phyloP scores from a whole-genome alignment of 495 filamentous ascomycete species.

The Xeromyces bisporus region DNA sequence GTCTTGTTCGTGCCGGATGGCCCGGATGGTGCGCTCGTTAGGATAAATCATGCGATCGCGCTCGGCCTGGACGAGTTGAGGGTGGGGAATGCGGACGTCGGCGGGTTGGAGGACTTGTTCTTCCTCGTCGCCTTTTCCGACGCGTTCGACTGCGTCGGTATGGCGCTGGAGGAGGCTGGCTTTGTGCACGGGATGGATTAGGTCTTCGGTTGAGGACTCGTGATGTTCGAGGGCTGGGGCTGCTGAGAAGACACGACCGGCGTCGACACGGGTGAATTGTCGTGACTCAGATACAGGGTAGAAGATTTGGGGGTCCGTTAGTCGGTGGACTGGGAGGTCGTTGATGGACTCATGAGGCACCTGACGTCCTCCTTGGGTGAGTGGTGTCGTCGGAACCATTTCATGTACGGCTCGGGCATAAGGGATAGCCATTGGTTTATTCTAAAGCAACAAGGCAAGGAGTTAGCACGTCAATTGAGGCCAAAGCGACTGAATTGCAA shows the following conservation, averaged over 20 bases:
- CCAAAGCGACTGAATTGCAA: not conserved
- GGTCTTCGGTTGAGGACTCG: constrained; percentile 5
- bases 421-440: constrained; percentile 55
- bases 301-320: constrained; percentile 73
- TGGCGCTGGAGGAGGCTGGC: constrained; percentile 12
- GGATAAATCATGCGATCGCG: constrained; percentile 14
- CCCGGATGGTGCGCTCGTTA: constrained; percentile 16
- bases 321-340: constrained; percentile 67
- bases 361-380: constrained; percentile 10
- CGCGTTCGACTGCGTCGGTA: constrained; percentile 19
- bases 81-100: constrained; percentile 76
- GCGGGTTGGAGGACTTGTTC: constrained; percentile 53
- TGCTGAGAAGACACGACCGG: constrained; percentile 64
- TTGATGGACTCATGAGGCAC: constrained; percentile 69
- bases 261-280: constrained; percentile 74
- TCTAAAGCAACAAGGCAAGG: no score
- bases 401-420: constrained; percentile 58
- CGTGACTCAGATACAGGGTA: constrained; percentile 80
- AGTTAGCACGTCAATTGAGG: no score
- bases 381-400: constrained; percentile 57
- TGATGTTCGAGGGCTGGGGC: constrained; percentile 21
- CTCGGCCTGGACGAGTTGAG: constrained; percentile 56
- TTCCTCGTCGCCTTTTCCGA: constrained; percentile 26
- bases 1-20: constrained; percentile 23
- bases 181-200: constrained; percentile 15